These are phyloP conservation scores for Aspergillus persii DNA, from an alignment of 2,329 filamentous ascomycete species.

Conservation along the genomic window DNA sequence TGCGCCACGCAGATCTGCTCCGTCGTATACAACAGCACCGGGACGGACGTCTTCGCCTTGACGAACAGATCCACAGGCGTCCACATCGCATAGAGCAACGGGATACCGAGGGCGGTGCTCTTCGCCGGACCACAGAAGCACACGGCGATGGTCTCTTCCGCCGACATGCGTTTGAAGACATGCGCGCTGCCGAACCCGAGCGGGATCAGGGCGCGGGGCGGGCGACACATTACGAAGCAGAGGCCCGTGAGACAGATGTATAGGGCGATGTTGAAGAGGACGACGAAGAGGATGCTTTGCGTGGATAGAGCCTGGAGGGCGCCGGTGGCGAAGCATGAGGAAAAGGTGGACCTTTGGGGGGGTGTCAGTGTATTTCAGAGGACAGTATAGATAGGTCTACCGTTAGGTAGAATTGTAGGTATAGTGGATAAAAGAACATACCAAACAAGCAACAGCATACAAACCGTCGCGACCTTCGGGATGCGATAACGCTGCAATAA, in stretches of 20 bases:
- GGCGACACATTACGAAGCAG: slow-evolving; percentile 50
- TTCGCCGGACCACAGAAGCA: slow-evolving; percentile 74
- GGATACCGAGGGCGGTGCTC: slow-evolving; percentile 68
- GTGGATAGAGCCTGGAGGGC: slow-evolving; percentile 59
- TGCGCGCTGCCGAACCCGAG: slow-evolving; percentile 8
- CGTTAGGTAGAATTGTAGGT: no score
- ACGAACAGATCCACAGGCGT: slow-evolving; percentile 30
- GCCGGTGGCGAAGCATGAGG: slow-evolving; percentile 57
- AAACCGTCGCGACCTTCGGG: slow-evolving; percentile 45
- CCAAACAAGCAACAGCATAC: slow-evolving; percentile 57
- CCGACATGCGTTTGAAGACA: slow-evolving; percentile 44
- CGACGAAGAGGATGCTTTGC: slow-evolving; percentile 63
- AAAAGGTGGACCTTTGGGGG: slow-evolving; percentile 43
- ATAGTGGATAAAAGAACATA: slow-evolving; percentile 24
- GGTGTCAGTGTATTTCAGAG: slow-evolving; percentile 51
- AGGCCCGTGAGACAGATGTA: slow-evolving; percentile 63
- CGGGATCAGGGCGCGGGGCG: slow-evolving; percentile 25
- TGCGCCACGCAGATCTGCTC: slow-evolving; percentile 41
- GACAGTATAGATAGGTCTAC: no score
- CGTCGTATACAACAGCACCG: slow-evolving; percentile 39
- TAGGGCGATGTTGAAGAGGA: slow-evolving; percentile 66
- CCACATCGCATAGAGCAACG: slow-evolving; percentile 66
- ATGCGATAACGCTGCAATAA: slow-evolving; percentile 55
- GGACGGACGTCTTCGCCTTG: slow-evolving; percentile 39
- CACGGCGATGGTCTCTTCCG: slow-evolving; percentile 65